Evolutionary conservation across 2,329 filamentous ascomycete genomes (phyloP), one percentile per base, ranked within the genome.

Genomic region (Nannizziopsis barbatae): DNA sequence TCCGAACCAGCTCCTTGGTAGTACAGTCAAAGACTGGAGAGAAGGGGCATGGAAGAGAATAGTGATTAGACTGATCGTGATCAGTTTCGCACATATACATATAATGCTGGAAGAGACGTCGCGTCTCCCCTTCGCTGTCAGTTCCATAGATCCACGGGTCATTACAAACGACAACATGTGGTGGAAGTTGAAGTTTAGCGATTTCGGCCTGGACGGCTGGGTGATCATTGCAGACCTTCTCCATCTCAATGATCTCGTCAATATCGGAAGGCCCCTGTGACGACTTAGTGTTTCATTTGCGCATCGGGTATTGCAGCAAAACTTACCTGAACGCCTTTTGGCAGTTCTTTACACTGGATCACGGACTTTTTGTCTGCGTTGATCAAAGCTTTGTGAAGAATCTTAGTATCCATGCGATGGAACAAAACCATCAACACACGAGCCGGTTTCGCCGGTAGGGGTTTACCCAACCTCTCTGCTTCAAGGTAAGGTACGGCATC

Each of bases 61-160:
- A 84, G 60, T 84, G 79, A 58, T 82, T 83, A 37, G 75, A 76
- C 57, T 86, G 81, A 0, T 75, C 57, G 58, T 84, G 80, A 27
- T 69, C 65, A 2, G 79, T 78, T 54, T 82, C 80, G 17, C 78
- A 70, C 64, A 83, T 72, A 63, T 84, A 69, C 63, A 69, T 65
- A 50, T 67, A 69, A 50, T 63, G 67, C 53, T 69, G 66, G 51
- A 64, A 62, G 45, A 69, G 42, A 1, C 66, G 65, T 3, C 66
- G 63, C 5, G 56, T 57, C 47, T 69, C 66, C 3, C 68, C 65
- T 12, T 56, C 52, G 40, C 66, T 60, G 3, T 69, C 66, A 0
- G 61, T 65, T 61, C 75, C 77, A 53, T 86, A 88, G 33, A 85
- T 85, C 84, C 83, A 88, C 0, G 77, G 77, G 53, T 80, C 78